Evolutionary conservation across 2,329 filamentous ascomycete species (phyloP).

Genomic region (Fusarium luffae): DNA sequence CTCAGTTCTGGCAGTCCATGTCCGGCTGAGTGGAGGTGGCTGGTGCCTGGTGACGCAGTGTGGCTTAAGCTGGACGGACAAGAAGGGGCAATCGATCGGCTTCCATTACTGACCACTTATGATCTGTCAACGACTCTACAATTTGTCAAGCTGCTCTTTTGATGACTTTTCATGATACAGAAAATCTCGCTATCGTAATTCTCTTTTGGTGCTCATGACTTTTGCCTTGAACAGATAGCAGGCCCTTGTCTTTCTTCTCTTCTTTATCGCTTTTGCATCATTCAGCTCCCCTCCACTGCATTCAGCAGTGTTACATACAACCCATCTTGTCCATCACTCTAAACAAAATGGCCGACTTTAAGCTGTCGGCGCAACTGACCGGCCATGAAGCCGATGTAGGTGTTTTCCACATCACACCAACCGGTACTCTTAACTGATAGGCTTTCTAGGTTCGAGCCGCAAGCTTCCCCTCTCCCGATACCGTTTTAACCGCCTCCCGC

Average conservation of each 20-base stretch:
- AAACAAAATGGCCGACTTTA: constrained; percentile 77
- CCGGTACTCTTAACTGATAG: constrained; percentile 22
- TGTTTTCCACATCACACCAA: constrained; percentile 1
- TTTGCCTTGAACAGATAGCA: constrained; percentile 24
- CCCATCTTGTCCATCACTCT: constrained; percentile 56
- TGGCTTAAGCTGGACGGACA: constrained; percentile 39
- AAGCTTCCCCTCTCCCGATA: constrained; percentile 77
- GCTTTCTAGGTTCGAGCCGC: constrained; percentile 82
- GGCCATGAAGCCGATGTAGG: constrained; percentile 95
- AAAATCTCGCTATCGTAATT: not conserved
- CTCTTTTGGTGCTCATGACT: constrained; percentile 10
- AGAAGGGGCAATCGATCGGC: constrained; percentile 39
- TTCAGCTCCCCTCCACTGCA: constrained; percentile 25
- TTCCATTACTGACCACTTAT: constrained; percentile 47
- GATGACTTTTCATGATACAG: constrained; percentile 13
- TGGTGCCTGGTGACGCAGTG: constrained; percentile 43
- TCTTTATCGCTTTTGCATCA: constrained; percentile 12
- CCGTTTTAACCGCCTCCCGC: constrained; percentile 86
- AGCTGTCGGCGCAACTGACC: constrained; percentile 88
- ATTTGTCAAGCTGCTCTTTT: constrained; percentile 26
- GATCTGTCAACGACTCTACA: constrained; percentile 15
- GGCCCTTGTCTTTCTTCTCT: constrained; percentile 16
- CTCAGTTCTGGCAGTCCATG: not conserved
- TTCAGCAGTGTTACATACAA: constrained; percentile 20
- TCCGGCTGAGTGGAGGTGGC: constrained; percentile 40